phyloP scores from a whole-genome alignment of 768 basidiomycete genomes.

The Psilocybe azurescens region DNA sequence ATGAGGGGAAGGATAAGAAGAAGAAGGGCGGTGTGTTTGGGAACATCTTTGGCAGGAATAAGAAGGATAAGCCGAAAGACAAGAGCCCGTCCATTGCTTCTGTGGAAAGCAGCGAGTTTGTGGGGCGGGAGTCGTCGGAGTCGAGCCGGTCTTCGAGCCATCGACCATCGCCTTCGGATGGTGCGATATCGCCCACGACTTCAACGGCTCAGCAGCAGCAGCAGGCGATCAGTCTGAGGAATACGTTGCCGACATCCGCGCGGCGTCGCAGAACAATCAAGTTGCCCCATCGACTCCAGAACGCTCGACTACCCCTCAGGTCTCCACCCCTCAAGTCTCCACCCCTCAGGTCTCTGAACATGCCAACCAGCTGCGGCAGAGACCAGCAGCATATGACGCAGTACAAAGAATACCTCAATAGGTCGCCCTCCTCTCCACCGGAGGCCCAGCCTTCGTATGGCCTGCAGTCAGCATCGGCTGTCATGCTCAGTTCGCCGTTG shows the following conservation, averaged over 20 bases:
- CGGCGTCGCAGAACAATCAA: conserved; percentile 12
- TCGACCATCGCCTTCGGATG: conserved; percentile 40
- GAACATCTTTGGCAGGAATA: conserved; percentile 77
- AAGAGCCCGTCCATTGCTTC: conserved; percentile 49
- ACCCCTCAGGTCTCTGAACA: conserved; percentile 62
- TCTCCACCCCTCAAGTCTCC: conserved; percentile 41
- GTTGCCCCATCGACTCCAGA: conserved; percentile 35
- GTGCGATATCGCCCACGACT: conserved; percentile 57
- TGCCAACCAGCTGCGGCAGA: conserved; percentile 78
- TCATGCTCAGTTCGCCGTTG: conserved; percentile 55
- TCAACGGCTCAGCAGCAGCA: conserved; percentile 62
- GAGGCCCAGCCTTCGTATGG: conserved; percentile 80
- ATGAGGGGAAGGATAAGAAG: conserved; percentile 55
- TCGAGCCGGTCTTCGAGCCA: conserved; percentile 56
- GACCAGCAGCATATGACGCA: conserved; percentile 89
- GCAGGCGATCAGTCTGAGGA: conserved; percentile 27
- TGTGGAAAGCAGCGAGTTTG: conserved; percentile 54
- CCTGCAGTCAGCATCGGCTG: conserved; percentile 72
- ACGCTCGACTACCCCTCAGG: conserved; percentile 39
- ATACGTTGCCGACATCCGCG: conserved; percentile 18
- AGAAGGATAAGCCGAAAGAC: conserved; percentile 69
- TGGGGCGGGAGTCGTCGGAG: conserved; percentile 60
- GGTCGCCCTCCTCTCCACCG: conserved; percentile 80
- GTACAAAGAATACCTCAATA: conserved; percentile 89
- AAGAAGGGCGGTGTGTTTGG: conserved; percentile 78